Evolutionary conservation across 2,329 filamentous ascomycete species (phyloP).

Genomic region (Fusarium goolgardi): DNA sequence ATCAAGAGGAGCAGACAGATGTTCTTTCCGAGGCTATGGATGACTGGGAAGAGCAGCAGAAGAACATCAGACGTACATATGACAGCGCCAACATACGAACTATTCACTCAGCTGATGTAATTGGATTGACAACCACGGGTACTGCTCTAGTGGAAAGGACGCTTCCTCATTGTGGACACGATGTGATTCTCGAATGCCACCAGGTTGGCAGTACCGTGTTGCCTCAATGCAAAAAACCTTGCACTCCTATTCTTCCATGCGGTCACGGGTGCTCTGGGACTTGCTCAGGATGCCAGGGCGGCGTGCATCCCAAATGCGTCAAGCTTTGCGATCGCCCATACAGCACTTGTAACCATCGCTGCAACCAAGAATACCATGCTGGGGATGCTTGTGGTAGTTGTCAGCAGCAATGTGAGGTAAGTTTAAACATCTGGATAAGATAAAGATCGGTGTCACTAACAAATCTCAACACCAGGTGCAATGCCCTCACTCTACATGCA

Average conservation of each 20-base stretch:
- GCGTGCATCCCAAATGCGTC: background rate
- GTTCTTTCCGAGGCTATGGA: conserved; percentile 7
- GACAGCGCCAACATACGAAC: conserved; percentile 52
- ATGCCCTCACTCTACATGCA: conserved; percentile 68
- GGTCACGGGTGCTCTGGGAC: conserved; percentile 49
- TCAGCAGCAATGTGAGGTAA: conserved; percentile 64
- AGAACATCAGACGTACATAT: conserved; percentile 14
- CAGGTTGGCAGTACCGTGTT: background rate
- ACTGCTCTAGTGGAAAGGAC: conserved; percentile 5
- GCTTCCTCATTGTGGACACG: conserved; percentile 19
- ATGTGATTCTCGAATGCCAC: background rate
- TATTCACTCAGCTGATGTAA: conserved; percentile 55
- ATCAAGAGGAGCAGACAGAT: background rate
- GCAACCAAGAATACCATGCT: conserved; percentile 47
- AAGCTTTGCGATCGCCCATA: conserved; percentile 61
- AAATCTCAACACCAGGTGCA: conserved; percentile 48
- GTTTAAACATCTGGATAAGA: background rate
- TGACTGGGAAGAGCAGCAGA: background rate
- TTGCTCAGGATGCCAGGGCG: background rate
- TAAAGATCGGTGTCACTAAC: background rate
- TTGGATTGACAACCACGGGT: conserved; percentile 68
- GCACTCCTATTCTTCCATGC: conserved; percentile 53
- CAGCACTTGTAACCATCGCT: conserved; percentile 68
- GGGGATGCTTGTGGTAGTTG: conserved; percentile 59
- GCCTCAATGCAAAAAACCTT: conserved; percentile 3